Evolutionary conservation across 345 rosid species (phyloP).

Genomic region (Erodium maritimum): DNA sequence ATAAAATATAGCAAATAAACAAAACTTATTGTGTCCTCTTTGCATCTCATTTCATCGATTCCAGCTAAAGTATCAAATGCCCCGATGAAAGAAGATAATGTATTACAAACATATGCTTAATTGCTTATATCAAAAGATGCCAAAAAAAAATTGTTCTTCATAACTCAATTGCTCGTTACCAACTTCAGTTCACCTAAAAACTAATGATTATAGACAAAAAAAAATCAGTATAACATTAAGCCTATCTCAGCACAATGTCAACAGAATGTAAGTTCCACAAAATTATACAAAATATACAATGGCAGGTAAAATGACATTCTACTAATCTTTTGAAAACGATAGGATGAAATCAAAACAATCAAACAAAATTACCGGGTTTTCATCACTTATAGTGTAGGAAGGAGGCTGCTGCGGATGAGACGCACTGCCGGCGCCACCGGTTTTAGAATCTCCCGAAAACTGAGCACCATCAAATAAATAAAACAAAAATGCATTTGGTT

Average conservation of each 20-base stretch:
- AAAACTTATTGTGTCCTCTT: not conserved
- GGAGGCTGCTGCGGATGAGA: not conserved
- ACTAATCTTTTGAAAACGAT: too few species aligned
- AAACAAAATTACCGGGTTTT: not conserved
- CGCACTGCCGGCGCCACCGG: not conserved
- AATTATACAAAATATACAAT: too few species aligned
- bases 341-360: too few species aligned
- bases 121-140: not conserved
- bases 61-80: not conserved
- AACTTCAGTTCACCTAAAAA: too few species aligned
- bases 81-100: not conserved
- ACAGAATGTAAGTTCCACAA: too few species aligned
- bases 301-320: too few species aligned
- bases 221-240: too few species aligned
- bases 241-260: too few species aligned
- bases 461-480: not conserved
- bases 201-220: too few species aligned
- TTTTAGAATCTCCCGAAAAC: not conserved
- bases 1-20: not conserved
- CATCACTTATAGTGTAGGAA: not conserved
- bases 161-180: too few species aligned
- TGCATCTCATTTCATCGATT: not conserved
- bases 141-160: not conserved
- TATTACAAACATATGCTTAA: too few species aligned
- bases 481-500: not conserved